phyloP scores from a whole-genome alignment of 2,329 filamentous ascomycete species.

The Peltaster fructicola region DNA sequence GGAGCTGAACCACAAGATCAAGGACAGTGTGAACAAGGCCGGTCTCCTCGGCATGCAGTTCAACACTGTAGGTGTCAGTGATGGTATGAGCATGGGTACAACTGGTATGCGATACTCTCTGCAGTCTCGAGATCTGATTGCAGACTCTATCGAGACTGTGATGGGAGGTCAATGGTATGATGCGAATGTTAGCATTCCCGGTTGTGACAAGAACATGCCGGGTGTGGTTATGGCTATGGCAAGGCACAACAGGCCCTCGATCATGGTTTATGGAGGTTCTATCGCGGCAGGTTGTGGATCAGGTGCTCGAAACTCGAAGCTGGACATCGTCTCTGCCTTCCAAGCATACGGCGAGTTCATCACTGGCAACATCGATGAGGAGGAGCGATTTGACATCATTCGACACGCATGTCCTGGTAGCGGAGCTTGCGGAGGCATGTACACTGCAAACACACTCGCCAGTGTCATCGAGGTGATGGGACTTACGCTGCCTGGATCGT shows the following conservation, averaged over 20 bases:
- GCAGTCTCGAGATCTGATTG: slow-evolving; percentile 90
- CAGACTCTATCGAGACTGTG: slow-evolving; percentile 95
- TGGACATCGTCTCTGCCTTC: slow-evolving; percentile 93
- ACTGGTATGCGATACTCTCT: slow-evolving; percentile 73
- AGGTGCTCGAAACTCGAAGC: slow-evolving; percentile 46
- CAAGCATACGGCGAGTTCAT: slow-evolving; percentile 95
- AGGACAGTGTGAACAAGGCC: slow-evolving; percentile 52
- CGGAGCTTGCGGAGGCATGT: slow-evolving; percentile 73
- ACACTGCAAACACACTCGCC: slow-evolving; percentile 36
- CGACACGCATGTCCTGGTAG: slow-evolving; percentile 72
- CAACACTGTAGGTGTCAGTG: slow-evolving; percentile 96
- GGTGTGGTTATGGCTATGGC: slow-evolving; percentile 61
- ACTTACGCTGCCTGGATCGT: slow-evolving; percentile 33
- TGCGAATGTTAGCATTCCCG: slow-evolving; percentile 87
- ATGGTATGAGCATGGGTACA: slow-evolving; percentile 96
- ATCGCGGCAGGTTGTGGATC: slow-evolving; percentile 80
- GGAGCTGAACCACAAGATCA: slow-evolving; percentile 67
- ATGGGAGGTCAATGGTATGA: slow-evolving; percentile 99
- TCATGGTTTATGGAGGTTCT: slow-evolving; percentile 96
- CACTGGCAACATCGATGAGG: slow-evolving; percentile 75
- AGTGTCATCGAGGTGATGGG: slow-evolving; percentile 34
- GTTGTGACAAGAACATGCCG: slow-evolving; percentile 99
- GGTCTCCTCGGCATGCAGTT: slow-evolving; percentile 85
- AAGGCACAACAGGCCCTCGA: slow-evolving; percentile 75
- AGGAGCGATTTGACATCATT: slow-evolving; percentile 87